Evolutionary conservation across 805 yeast species (phyloP).

Genomic region (Yamadazyma sp.): DNA sequence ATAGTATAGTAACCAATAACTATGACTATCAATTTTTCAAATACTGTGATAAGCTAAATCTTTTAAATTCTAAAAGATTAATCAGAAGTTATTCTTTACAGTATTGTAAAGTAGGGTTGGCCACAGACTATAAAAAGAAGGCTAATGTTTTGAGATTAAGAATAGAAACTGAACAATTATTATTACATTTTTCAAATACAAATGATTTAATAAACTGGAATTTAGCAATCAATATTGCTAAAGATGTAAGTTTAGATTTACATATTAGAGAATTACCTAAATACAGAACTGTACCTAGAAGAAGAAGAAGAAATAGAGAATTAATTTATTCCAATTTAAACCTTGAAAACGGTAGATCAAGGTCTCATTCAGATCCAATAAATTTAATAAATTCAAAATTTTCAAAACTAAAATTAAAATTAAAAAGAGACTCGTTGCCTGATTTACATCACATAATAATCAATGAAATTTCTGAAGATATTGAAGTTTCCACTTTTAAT

Average conservation of each 20-base stretch:
- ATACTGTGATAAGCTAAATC: constrained; percentile 20
- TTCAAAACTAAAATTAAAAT: constrained; percentile 20
- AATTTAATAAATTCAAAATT: constrained; percentile 18
- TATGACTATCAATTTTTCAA: constrained; percentile 27
- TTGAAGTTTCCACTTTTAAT: constrained; percentile 5
- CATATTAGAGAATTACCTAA: constrained; percentile 68
- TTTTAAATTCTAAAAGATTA: constrained; percentile 28
- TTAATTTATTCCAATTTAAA: constrained; percentile 1
- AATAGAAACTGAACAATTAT: constrained; percentile 77
- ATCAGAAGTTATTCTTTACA: constrained; percentile 77
- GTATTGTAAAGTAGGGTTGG: constrained; percentile 79
- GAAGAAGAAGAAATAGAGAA: constrained; percentile 44
- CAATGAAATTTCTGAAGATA: constrained; percentile 1
- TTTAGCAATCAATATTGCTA: constrained; percentile 66
- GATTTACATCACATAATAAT: constrained; percentile 5
- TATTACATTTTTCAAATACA: constrained; percentile 60
- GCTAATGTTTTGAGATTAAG: constrained; percentile 70
- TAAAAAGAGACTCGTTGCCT: constrained; percentile 10
- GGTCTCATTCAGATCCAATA: constrained; percentile 22
- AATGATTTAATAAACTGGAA: constrained; percentile 80
- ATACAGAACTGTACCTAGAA: constrained; percentile 77
- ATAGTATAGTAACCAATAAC: constrained; percentile 21
- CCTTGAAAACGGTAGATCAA: constrained; percentile 3
- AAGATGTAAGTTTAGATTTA: constrained; percentile 76
- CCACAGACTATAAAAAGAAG: constrained; percentile 76